Conservation (phyloP, 176 grass and related monocot species). For the Cenchrus fungigraminus region DNA sequence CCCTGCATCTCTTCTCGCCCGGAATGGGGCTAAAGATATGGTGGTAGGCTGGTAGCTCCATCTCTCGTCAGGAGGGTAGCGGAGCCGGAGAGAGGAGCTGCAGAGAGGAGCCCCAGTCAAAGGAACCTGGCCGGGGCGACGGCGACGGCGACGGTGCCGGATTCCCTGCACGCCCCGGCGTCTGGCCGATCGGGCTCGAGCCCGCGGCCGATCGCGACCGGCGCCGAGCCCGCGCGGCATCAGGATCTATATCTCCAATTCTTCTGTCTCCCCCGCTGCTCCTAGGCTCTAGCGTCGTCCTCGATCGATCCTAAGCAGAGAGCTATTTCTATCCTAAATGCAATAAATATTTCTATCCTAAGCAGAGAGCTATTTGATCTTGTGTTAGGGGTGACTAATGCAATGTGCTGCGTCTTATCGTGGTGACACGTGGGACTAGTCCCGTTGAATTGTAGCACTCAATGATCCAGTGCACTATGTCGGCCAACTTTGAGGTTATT, state of each 20-base stretch:
- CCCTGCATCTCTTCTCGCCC: conserved; percentile 2
- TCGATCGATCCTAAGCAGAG: neutral
- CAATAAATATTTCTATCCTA: neutral
- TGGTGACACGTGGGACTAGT: conserved; percentile 7
- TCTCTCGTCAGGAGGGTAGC: neutral
- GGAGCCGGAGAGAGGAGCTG: neutral
- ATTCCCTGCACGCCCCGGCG: conserved; percentile 36
- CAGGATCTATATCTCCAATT: neutral
- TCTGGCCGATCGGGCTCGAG: conserved; percentile 1
- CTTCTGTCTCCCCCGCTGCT: neutral
- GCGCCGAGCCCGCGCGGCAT: neutral
- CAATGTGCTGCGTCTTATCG: neutral
- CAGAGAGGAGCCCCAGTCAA: conserved; percentile 22
- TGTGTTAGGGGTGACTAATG: neutral
- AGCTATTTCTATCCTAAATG: neutral
- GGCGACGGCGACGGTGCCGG: conserved; percentile 38
- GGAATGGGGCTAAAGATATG: conserved; percentile 17
- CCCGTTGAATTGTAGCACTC: neutral
- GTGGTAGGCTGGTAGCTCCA: neutral
- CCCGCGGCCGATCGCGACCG: neutral
- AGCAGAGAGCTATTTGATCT: neutral
- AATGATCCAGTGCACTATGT: neutral
- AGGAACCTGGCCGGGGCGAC: conserved; percentile 38
- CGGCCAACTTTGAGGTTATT: conserved; percentile 26
- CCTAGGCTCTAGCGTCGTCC: neutral